Conservation (phyloP, 257 asterid species). For the Nicotiana knightiana region DNA sequence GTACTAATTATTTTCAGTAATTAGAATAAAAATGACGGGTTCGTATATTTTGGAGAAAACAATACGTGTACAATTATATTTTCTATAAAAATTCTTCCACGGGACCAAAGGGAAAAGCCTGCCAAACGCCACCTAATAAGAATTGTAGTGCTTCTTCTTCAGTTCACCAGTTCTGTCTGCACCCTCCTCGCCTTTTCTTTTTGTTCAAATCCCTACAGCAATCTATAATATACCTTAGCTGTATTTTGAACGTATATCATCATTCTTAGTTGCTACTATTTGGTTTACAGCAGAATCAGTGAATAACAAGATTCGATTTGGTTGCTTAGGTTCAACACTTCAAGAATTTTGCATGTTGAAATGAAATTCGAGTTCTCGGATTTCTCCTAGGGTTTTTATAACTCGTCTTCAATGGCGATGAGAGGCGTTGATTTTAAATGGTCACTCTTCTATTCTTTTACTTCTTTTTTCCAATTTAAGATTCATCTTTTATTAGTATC, state of each 20-base stretch:
- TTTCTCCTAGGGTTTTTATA: neutral
- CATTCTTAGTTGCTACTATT: neutral
- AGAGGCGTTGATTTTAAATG: constrained; percentile 92
- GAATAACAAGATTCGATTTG: neutral
- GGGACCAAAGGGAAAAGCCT: neutral
- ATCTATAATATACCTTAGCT: neutral
- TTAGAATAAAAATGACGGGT: too few species aligned
- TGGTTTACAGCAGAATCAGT: neutral
- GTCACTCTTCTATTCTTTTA: constrained; percentile 24
- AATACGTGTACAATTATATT: neutral
- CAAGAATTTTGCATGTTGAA: neutral
- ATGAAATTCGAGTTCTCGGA: neutral
- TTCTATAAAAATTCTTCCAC: neutral
- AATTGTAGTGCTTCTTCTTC: neutral
- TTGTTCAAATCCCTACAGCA: neutral
- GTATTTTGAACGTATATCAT: neutral
- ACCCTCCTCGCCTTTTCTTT: neutral
- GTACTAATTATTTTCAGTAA: too few species aligned
- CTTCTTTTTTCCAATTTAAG: neutral
- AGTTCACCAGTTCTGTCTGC: neutral
- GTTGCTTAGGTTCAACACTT: neutral
- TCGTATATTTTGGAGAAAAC: neutral
- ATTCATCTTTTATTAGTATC: neutral
- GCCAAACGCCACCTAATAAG: neutral
- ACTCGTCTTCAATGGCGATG: constrained; percentile 53